A percentile compares a stretch with the other conserved stretches of the same genome.
Conservation (phyloP, 352 stramenopile genomes). For the Pythium monospermum region DNA sequence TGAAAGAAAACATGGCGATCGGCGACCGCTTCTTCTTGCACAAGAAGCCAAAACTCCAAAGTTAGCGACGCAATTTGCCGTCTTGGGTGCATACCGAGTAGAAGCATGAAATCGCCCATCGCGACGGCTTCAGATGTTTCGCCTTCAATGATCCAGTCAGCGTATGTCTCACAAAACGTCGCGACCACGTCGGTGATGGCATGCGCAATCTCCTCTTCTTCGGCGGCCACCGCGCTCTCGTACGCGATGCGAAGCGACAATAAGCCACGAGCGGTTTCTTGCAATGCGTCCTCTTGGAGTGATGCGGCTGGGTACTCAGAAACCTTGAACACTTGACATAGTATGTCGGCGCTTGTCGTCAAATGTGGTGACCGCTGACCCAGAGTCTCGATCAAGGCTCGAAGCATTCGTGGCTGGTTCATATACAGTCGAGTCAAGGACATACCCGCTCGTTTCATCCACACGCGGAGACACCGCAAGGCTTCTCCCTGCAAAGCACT, state of each 20-base stretch:
- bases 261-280: constrained; percentile 36
- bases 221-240: constrained; percentile 38
- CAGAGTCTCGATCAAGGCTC: constrained; percentile 40
- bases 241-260: constrained; percentile 41
- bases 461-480: constrained; percentile 50
- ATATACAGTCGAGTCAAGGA: constrained; percentile 45
- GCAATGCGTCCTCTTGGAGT: constrained; percentile 38
- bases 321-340: constrained; percentile 53
- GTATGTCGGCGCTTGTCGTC: constrained; percentile 40
- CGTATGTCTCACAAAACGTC: constrained; percentile 67
- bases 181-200: constrained; percentile 55
- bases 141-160: constrained; percentile 60
- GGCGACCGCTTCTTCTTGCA: constrained; percentile 62
- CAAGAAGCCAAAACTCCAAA: constrained; percentile 68
- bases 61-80: constrained; percentile 70
- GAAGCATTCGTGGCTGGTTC: constrained; percentile 35
- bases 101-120: constrained; percentile 54
- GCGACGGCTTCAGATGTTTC: constrained; percentile 31
- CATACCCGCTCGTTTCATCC: constrained; percentile 49
- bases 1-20: constrained; percentile 51
- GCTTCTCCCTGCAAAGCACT: constrained; percentile 46
- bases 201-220: constrained; percentile 57
- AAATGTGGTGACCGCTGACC: constrained; percentile 47
- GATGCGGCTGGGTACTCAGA: constrained; percentile 46
- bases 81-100: constrained; percentile 46